Evolutionary conservation across 176 grass and related monocot genomes (phyloP).

Genomic region (Bolboschoenus planiculmis): DNA sequence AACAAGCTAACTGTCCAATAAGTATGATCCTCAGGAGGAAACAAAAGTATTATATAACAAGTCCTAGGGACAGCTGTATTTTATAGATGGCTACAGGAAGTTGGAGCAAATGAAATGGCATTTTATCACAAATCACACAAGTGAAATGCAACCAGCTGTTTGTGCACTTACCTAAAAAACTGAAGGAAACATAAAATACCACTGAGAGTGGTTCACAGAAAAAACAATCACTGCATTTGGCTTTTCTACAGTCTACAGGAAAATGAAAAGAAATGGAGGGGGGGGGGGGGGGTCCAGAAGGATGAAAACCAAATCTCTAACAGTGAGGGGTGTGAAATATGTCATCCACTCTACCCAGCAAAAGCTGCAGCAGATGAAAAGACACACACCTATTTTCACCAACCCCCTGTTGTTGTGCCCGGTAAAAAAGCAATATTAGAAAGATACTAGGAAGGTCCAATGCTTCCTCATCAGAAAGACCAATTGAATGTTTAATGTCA

Average conservation of each 20-base stretch:
- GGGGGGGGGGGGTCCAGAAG: not conserved
- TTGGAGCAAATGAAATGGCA: not conserved
- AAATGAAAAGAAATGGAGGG: not conserved
- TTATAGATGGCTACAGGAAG: not conserved
- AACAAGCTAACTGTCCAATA: not conserved
- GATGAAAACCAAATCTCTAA: conserved; percentile 19
- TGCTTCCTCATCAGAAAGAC: not conserved
- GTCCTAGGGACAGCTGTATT: not conserved
- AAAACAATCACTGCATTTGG: not conserved
- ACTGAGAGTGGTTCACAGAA: not conserved
- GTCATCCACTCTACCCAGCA: conserved; percentile 21
- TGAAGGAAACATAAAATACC: not conserved
- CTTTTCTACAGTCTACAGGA: not conserved
- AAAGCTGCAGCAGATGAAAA: conserved; percentile 28
- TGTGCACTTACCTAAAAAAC: not conserved
- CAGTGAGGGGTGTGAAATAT: conserved; percentile 3
- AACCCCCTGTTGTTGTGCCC: not conserved
- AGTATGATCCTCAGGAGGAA: not conserved
- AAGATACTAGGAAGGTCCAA: not conserved
- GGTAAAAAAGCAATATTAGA: not conserved
- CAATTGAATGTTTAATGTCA: not conserved
- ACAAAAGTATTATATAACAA: conserved; percentile 11
- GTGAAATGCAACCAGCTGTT: conserved; percentile 1
- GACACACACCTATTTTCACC: not conserved
- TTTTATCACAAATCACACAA: not conserved